phyloP scores from a whole-genome alignment of 129 eudicot species.

The Erigeron canadensis region DNA sequence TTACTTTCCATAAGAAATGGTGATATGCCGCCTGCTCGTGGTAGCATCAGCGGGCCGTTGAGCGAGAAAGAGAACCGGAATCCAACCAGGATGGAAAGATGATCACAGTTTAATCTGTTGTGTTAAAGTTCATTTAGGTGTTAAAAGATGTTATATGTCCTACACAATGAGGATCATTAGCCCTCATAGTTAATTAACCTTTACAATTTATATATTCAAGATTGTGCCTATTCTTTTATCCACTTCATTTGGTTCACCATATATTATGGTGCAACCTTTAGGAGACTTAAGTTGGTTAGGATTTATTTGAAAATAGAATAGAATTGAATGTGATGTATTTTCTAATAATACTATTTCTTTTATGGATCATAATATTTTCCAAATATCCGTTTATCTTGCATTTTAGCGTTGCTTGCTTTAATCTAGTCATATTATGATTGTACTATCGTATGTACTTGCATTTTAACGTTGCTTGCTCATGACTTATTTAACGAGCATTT shows the following conservation, averaged over 20 bases:
- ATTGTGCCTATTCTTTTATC: slow-evolving; percentile 24
- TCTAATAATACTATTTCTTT: background rate
- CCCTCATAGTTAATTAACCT: slow-evolving; percentile 17
- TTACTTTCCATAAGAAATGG: slow-evolving; percentile 37
- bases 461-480: no score
- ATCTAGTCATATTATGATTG: no score
- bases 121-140: slow-evolving; percentile 3
- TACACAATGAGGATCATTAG: slow-evolving; percentile 27
- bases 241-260: slow-evolving; percentile 25
- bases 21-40: slow-evolving; percentile 31
- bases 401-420: no score
- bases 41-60: slow-evolving; percentile 34
- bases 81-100: slow-evolving; percentile 30
- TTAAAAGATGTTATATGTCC: slow-evolving; percentile 11
- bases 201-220: slow-evolving; percentile 7
- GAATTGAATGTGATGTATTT: background rate
- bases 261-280: slow-evolving; percentile 8
- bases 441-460: no score
- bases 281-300: background rate
- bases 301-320: background rate
- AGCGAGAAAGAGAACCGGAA: slow-evolving; percentile 46
- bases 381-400: no score
- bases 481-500: no score
- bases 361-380: no score
- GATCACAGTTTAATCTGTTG: background rate